Percentiles rank a stretch among this genome's conserved stretches.
These are phyloP conservation scores for Jackrogersella multiformis DNA, from an alignment of 495 filamentous ascomycete genomes.

Conservation along the genomic window DNA sequence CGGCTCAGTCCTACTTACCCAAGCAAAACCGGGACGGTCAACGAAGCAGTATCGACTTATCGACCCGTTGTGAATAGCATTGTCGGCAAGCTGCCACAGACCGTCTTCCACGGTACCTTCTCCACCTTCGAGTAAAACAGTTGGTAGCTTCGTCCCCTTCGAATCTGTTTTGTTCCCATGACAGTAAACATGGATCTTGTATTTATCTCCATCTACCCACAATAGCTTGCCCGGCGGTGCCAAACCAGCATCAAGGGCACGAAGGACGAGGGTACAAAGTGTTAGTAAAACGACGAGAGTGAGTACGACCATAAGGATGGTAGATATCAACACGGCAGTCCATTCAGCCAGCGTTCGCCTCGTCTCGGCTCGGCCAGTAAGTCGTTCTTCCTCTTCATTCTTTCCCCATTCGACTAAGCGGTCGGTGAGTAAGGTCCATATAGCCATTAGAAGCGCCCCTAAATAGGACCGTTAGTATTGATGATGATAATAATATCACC, in stretches of 20 bases:
- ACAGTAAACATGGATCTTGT: slow-evolving; percentile 86
- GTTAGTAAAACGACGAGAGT: slow-evolving; percentile 73
- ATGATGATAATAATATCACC: not conserved
- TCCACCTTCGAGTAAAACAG: slow-evolving; percentile 84
- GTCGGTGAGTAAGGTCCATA: slow-evolving; percentile 55
- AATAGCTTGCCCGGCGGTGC: slow-evolving; percentile 74
- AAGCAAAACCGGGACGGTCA: slow-evolving; percentile 89
- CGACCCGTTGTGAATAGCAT: slow-evolving; percentile 73
- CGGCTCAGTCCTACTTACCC: slow-evolving; percentile 58
- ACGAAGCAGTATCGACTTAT: slow-evolving; percentile 94
- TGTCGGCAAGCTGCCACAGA: slow-evolving; percentile 74
- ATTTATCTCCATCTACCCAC: slow-evolving; percentile 81
- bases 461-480: slow-evolving; percentile 61
- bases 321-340: slow-evolving; percentile 81
- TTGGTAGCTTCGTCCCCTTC: slow-evolving; percentile 63
- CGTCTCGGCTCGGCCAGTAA: slow-evolving; percentile 90
- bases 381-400: slow-evolving; percentile 85
- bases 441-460: slow-evolving; percentile 57
- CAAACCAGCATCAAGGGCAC: slow-evolving; percentile 77
- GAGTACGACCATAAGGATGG: slow-evolving; percentile 71
- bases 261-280: slow-evolving; percentile 79
- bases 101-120: slow-evolving; percentile 78
- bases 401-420: slow-evolving; percentile 91
- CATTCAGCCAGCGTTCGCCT: slow-evolving; percentile 84
- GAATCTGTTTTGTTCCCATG: slow-evolving; percentile 69